Evolutionary conservation across 805 yeast species (phyloP), one percentile per base, ranked within the genome.

Genomic region (Lachancea sp.): DNA sequence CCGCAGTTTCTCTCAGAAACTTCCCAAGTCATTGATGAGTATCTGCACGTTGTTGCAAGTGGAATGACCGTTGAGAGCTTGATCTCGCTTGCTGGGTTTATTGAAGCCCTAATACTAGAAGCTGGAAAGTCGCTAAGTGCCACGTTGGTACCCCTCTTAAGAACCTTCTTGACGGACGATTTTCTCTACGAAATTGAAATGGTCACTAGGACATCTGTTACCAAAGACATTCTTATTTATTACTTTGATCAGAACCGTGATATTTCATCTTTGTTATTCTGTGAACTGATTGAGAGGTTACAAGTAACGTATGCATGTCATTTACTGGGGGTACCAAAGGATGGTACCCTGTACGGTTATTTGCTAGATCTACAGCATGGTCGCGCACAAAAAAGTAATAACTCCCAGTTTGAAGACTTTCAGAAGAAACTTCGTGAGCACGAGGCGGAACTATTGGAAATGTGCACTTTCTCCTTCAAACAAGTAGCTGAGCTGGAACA

Each of bases 401-500:
- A 36, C 45, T 56, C 34, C 42, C 52, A 19, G 61, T 54, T 55
- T 55, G 39, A 69, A 56, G 56, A 47, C 39, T 42, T 61, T 60
- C 54, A 63, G 64, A 43, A 58, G 37, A 40, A 52, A 57, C 54
- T 67, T 61, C 70, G 59, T 49, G 53, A 54, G 45, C 47, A 60
- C 40, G 65, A 18, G 26, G 28, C 28, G 8, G 25, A 21, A 17
- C 51, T 22, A 25, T 45, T 19, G 28, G 29, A 41, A 2, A 34
- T 58, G 8, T 49, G 49, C 17, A 41, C 41, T 2, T 49, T 48
- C 15, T 43, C 65, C 5, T 36, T 45, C 2, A 26, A 41, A 4
- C 60, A 58, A 21, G 40, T 60, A 17, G 38, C 32, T 15, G 52
- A 48, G 13, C 61, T 80, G 41, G 84, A 80, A 47, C 65, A 74